Evolutionary conservation across 768 basidiomycete species (phyloP), one percentile per base, ranked within the genome.

Genomic region (Kondoa malvinella): DNA sequence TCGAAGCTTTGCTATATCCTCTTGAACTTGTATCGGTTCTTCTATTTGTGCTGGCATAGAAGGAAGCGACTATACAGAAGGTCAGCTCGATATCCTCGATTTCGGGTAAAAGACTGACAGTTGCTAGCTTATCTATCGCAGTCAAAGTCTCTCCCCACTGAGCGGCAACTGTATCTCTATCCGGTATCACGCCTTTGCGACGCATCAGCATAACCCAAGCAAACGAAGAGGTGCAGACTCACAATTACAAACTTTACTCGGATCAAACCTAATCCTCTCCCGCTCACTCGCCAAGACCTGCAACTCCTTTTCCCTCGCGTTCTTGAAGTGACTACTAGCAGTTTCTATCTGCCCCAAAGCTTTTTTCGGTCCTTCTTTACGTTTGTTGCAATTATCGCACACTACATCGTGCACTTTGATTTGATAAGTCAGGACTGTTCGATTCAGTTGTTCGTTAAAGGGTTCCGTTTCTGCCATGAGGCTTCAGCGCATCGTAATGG

Each of bases 371-470:
- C 29, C 61, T 17, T 63, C 61, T 17, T 30, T 63, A 3, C 61
- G 27, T 32, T 63, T 63, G 27, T 3, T 27, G 32, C 27, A 17
- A n/a, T 63, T 63, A 16, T 63, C 61, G 26, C 26, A 63, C 12
- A 63, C 61, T 15, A 33, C 15, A 29, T 63, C 61, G 15, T 63
- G 61, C 29, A 32, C 61, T 63, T 33, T 27, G 15, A 29, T 27
- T 32, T 63, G 61, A 32, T 63, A 32, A 17, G 30, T 17, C 61
- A 63, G 31, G 29, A 63, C 30, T 27, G 61, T 32, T 33, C 30
- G 27, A 33, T 33, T 63, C 12, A 63, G n/a, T 27, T 63, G 16
- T 33, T 63, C 61, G 61, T 63, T 33, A 29, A 63, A 27, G n/a
- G 15, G 61, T 32, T 63, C 61, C 27, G 31, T 63, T 32, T 32